These are phyloP conservation scores for Barnettozyma hawaiiensis DNA, from an alignment of 1,139 yeast species.

Conservation along the genomic window DNA sequence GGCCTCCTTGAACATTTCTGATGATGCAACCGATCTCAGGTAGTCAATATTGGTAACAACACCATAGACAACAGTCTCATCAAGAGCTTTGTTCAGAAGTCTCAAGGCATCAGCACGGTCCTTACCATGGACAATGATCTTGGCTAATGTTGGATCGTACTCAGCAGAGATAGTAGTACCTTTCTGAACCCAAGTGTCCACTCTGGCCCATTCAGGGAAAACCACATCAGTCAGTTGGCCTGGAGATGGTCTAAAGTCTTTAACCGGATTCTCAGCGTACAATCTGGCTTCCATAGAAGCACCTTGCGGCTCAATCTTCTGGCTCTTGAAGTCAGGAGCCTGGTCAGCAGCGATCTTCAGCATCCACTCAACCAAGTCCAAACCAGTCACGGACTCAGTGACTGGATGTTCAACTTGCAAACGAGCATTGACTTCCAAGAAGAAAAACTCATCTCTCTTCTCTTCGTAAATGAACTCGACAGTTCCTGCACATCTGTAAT, in stretches of 20 bases:
- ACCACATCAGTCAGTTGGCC: constrained; percentile 84
- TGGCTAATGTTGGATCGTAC: constrained; percentile 94
- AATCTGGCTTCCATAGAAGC: constrained; percentile 96
- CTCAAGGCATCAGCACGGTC: constrained; percentile 79
- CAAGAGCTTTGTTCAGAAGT: constrained; percentile 72
- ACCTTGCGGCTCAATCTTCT: constrained; percentile 59
- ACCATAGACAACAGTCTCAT: constrained; percentile 84
- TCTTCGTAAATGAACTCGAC: constrained; percentile 93
- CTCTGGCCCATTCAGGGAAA: constrained; percentile 86
- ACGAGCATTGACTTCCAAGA: constrained; percentile 93
- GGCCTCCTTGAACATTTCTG: constrained; percentile 78
- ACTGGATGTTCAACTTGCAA: constrained; percentile 97
- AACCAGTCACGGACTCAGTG: constrained; percentile 90
- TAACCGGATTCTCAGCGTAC: constrained; percentile 94
- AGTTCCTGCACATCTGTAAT: constrained; percentile 95
- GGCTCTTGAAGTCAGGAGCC: constrained; percentile 65
- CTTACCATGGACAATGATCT: constrained; percentile 89
- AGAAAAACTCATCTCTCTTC: constrained; percentile 79
- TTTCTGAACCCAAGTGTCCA: constrained; percentile 88
- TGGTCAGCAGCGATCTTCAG: constrained; percentile 81
- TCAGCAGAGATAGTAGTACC: constrained; percentile 91
- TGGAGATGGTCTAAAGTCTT: constrained; percentile 92
- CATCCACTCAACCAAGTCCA: constrained; percentile 97
- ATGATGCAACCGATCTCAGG: constrained; percentile 75
- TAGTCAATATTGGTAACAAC: constrained; percentile 88